Evolutionary conservation across 176 grass and related monocot species (phyloP), one percentile per base, ranked within the genome.

Genomic region (Canna indica): DNA sequence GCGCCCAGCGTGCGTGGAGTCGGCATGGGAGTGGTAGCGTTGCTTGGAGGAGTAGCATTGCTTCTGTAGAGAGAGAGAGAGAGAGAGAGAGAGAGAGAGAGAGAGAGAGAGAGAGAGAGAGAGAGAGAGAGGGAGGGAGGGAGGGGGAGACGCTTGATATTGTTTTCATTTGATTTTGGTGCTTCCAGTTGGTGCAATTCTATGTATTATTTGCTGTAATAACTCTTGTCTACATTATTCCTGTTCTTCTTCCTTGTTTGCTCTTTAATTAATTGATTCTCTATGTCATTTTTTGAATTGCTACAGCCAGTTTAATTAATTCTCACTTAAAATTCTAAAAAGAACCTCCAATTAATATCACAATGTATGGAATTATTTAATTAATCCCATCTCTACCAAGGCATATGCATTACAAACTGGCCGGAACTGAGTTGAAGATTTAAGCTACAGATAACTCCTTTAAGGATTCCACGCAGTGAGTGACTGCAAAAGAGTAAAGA

Each of bases 21-120:
- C 54, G 31, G 25, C 25, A 75, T 81, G 39, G 63, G 72, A 5
- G 1, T 71, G 29, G 35, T 71, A 9, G 65, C 52, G 36, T 76
- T 82, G 79, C 7, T 76, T 32, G 65, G 79, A 20, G 79, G 62
- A 70, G 48, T 42, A 31, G 47, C 61, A 44, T 46, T 69, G 67
- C 50, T 82, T 32, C 52, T 54, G n/a, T 82, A 82, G 78, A 4
- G 45, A 57, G 39, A 46, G 20, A 30, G 46, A 3, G 59, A 58
- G 53, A 36, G 39, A 15, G 50, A 67, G 50, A 65, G 36, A 42
- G 34, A 17, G 18, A 17, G 18, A 17, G 18, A 54, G 50, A 54
- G 17, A 18, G 50, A 26, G 15, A 0, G 52, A 56, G 52, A 25
- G 52, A 26, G 53, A 24, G 13, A 0, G 41, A 44, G 41, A 11